Percentiles rank a stretch among this genome's conserved stretches.
phyloP scores from a whole-genome alignment of 1,139 yeast species.

The Pichia sp. region DNA sequence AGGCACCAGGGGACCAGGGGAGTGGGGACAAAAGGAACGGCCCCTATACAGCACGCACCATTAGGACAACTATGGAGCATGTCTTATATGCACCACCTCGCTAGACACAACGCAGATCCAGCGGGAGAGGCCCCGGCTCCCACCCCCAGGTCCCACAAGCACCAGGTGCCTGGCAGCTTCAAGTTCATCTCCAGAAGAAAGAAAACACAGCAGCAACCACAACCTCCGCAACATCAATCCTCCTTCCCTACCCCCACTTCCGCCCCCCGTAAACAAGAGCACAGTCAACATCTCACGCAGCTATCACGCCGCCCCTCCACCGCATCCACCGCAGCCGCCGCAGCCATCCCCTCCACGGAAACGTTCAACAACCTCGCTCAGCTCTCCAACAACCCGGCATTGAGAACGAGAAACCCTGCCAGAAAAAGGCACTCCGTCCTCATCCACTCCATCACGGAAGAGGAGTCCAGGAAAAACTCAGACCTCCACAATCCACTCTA shows the following conservation, averaged over 20 bases:
- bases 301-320: background rate
- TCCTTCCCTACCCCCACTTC: background rate
- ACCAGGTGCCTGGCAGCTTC: background rate
- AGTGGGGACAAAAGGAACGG: too few species aligned
- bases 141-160: background rate
- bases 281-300: background rate
- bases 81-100: background rate
- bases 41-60: too few species aligned
- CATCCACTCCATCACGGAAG: background rate
- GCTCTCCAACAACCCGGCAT: background rate
- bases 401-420: slow-evolving; percentile 5
- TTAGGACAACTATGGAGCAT: background rate
- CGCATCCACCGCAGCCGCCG: background rate
- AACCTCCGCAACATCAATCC: background rate
- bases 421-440: slow-evolving; percentile 11
- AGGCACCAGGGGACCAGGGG: too few species aligned
- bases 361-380: background rate
- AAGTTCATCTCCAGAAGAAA: background rate
- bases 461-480: background rate
- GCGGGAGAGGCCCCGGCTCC: background rate
- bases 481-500: background rate
- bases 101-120: background rate
- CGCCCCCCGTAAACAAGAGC: too few species aligned
- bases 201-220: background rate
- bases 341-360: slow-evolving; percentile 1